phyloP scores from a whole-genome alignment of 2,329 filamentous ascomycete species.

The Lasiodiplodia theobromae region DNA sequence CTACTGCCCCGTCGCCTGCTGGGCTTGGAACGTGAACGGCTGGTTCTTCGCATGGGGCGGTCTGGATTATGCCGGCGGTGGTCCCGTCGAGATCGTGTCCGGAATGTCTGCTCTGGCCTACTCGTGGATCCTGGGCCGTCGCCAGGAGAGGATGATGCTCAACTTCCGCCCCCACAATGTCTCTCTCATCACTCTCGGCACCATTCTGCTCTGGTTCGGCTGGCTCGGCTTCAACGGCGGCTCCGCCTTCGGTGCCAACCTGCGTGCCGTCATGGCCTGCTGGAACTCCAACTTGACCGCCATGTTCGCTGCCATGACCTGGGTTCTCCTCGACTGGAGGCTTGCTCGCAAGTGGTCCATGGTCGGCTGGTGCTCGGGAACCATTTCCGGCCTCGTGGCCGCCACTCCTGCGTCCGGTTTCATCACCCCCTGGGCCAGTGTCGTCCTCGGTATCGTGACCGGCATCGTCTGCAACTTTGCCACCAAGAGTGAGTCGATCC shows the following conservation, averaged over 20 bases:
- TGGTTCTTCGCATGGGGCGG: conserved; percentile 93
- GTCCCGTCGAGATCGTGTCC: conserved; percentile 95
- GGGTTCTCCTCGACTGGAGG: conserved; percentile 95
- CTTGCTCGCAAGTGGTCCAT: conserved; percentile 94
- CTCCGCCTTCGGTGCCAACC: conserved; percentile 90
- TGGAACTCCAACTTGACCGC: conserved; percentile 97
- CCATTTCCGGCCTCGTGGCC: conserved; percentile 84
- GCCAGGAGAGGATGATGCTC: conserved; percentile 93
- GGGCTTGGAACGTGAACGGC: conserved; percentile 94
- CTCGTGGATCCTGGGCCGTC: conserved; percentile 91
- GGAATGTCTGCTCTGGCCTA: conserved; percentile 94
- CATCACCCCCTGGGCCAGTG: conserved; percentile 71
- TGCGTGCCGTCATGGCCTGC: conserved; percentile 93
- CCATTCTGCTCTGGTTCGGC: conserved; percentile 95
- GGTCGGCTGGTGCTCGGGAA: conserved; percentile 90
- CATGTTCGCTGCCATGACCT: conserved; percentile 89
- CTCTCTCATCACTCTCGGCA: conserved; percentile 93
- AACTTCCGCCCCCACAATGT: conserved; percentile 99
- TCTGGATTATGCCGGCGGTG: conserved; percentile 94
- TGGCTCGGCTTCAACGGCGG: conserved; percentile 99
- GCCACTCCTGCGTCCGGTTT: conserved; percentile 86
- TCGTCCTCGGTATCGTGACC: conserved; percentile 66
- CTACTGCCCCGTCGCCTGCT: conserved; percentile 96
- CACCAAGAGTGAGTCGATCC: conserved; percentile 75
- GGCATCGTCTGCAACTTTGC: conserved; percentile 81